Evolutionary conservation across 2,329 filamentous ascomycete genomes (phyloP), one percentile per base, ranked within the genome.

Genomic region (Aureobasidium musti): DNA sequence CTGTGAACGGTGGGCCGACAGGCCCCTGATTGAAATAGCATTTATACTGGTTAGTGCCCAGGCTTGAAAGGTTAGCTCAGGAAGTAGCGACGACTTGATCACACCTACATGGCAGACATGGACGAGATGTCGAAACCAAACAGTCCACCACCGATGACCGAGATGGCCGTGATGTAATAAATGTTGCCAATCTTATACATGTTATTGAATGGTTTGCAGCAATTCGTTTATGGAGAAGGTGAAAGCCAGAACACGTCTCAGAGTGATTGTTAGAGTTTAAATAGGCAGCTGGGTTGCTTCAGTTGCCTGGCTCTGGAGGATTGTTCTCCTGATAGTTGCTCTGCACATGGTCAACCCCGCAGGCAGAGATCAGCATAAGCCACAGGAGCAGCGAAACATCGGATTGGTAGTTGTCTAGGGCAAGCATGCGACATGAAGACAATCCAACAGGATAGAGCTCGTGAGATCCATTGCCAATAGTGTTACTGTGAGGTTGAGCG

Each of bases 91-190:
- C 13, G 43, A 47, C 35, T 39, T 14, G 43, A 21, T 39, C 13
- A 10, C 19, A 35, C 52, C 13, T 23, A 56, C 52, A 80, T 79
- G 13, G 79, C 78, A 66, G 86, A 87, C 89, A 92, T 91, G 50
- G 87, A 90, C 66, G 84, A 86, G 72, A 92, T 91, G 78, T 92
- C 90, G 75, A 92, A 92, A 47, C 63, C 63, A 35, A 65, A 65
- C 13, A 65, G 52, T 35, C 84, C 86, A 74, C 89, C 89, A 71
- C 89, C 89, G 80, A 82, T 81, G 68, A 85, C 82, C 74, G 84
- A 80, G 73, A 86, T 83, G 73, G 82, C 82, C 65, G 84, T 82
- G 69, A 86, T 84, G 66, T 82, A 75, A 72, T 87, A 87, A 71
- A 86, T 82, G 69, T 87, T 87, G 33, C 83, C 82, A 64, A 85